Conservation (phyloP, 2,329 filamentous ascomycete genomes). For the Hypoxylon sp. region DNA sequence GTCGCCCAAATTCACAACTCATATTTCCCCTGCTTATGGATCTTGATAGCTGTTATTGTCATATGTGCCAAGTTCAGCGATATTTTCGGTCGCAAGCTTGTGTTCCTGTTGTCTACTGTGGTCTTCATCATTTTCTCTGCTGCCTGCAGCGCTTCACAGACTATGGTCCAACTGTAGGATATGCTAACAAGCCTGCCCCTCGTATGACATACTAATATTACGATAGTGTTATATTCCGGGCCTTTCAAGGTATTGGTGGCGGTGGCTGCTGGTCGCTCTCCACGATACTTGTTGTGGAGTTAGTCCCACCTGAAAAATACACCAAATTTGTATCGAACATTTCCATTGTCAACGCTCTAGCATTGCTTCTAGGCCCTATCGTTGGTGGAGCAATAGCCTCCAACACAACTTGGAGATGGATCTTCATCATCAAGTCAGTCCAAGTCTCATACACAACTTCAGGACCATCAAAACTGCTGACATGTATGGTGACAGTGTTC, state of each 20-base stretch:
- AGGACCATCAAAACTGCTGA: background rate
- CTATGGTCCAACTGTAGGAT: conserved; percentile 34
- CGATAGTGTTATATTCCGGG: conserved; percentile 27
- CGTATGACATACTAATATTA: background rate
- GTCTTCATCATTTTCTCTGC: conserved; percentile 34
- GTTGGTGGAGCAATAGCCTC: conserved; percentile 44
- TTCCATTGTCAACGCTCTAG: conserved; percentile 31
- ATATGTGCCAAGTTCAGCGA: conserved; percentile 37
- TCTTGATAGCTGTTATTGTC: conserved; percentile 22
- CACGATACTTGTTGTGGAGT: conserved; percentile 38
- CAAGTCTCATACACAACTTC: too few species aligned
- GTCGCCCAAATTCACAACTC: background rate
- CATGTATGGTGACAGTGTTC: conserved; percentile 19
- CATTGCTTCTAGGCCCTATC: conserved; percentile 43
- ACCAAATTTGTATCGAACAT: conserved; percentile 27
- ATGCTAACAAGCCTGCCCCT: background rate
- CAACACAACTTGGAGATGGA: conserved; percentile 45
- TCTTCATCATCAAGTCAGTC: conserved; percentile 47
- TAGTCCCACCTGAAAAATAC: conserved; percentile 41
- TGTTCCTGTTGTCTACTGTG: conserved; percentile 10
- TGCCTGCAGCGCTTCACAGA: conserved; percentile 29
- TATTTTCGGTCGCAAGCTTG: conserved; percentile 30
- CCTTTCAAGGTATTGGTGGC: conserved; percentile 31
- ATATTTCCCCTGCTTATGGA: background rate
- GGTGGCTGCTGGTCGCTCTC: conserved; percentile 35